Conservation (phyloP, 2,329 filamentous ascomycete genomes). For the Niveomyces coronatus region DNA sequence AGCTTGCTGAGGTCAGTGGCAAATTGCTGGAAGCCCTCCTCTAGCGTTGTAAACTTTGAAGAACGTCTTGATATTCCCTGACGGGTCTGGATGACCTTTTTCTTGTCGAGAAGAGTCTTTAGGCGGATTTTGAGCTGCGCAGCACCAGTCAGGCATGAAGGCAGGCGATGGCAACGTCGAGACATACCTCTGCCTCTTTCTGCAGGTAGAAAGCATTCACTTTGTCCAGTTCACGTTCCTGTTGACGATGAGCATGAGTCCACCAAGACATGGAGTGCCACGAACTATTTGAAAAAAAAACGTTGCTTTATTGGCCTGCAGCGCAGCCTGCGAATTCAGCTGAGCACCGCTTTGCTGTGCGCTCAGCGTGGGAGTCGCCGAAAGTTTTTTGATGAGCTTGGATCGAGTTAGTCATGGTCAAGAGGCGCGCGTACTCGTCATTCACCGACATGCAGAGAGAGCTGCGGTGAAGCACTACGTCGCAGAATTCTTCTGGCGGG, state of each 20-base stretch:
- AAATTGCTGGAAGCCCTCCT: slow-evolving; percentile 96
- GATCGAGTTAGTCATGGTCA: background rate
- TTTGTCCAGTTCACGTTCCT: slow-evolving; percentile 97
- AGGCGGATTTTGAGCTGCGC: slow-evolving; percentile 80
- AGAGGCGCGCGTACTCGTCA: background rate
- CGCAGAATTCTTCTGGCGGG: no score
- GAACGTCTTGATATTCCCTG: slow-evolving; percentile 75
- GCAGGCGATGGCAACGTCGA: background rate
- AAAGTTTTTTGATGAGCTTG: slow-evolving; percentile 97
- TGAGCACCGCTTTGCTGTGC: slow-evolving; percentile 61
- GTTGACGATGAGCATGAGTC: slow-evolving; percentile 27
- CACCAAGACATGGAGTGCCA: slow-evolving; percentile 12
- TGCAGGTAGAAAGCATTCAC: slow-evolving; percentile 97
- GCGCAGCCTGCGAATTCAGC: slow-evolving; percentile 67
- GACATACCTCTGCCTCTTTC: slow-evolving; percentile 86
- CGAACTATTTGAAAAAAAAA: slow-evolving; percentile 96
- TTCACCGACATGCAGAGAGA: slow-evolving; percentile 2
- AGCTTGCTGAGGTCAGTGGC: slow-evolving; percentile 94
- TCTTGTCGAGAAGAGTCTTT: slow-evolving; percentile 89
- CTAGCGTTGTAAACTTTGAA: slow-evolving; percentile 85
- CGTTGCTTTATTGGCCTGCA: slow-evolving; percentile 95
- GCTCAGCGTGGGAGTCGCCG: slow-evolving; percentile 74
- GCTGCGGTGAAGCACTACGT: no score
- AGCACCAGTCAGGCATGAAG: background rate
- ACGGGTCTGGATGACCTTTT: slow-evolving; percentile 77